Evolutionary conservation across 371 early-diverging fungal species (phyloP), one percentile per base, ranked within the genome.

Genomic region (Mucor saturninus): DNA sequence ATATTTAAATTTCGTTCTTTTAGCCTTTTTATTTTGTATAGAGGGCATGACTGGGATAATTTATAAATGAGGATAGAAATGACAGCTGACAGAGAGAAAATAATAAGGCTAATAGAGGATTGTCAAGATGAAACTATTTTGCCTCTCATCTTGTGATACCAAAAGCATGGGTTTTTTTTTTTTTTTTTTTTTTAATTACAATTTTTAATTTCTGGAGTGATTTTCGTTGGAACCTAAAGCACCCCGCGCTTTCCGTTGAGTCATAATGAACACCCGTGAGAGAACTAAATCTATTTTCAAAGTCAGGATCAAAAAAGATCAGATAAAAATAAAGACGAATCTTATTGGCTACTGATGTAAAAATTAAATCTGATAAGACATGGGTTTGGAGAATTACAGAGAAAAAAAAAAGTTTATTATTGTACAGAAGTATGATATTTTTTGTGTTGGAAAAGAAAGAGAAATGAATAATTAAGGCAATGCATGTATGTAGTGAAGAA

Each of bases 271-370:
- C 26, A 1, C 31, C 42, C 30, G 35, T 35, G 35, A 35, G 35
- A 35, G 35, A 35, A 35, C 0, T 21, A 21, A 21, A 35, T 35
- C 35, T 6, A 8, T 14, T 46, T 46, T 46, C 2, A 50, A 49
- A 35, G 35, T 31, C 50, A 49, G 46, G 59, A 50, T 58, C 49
- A 58, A 48, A 21, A 50, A 50, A 14, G 50, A 50, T 50, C 50
- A 11, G 50, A 50, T 50, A 28, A 49, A 29, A 15, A 14, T 38
- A 38, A 38, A 6, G 42, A 39, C 21, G 21, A 21, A 21, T 21
- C 21, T 21, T 21, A 21, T 21, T 21, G 21, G 21, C 21, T 21
- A 21, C 21, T 43, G 55, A 39, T 5, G 21, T 15, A 42, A 5
- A 42, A 26, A 5, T 26, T 54, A 9, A 15, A 55, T 55, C 55